Percentiles rank a stretch among this genome's conserved stretches.
These are phyloP conservation scores for Exophiala dermatitidis DNA, from an alignment of 2,329 filamentous ascomycete species.

Conservation along the genomic window DNA sequence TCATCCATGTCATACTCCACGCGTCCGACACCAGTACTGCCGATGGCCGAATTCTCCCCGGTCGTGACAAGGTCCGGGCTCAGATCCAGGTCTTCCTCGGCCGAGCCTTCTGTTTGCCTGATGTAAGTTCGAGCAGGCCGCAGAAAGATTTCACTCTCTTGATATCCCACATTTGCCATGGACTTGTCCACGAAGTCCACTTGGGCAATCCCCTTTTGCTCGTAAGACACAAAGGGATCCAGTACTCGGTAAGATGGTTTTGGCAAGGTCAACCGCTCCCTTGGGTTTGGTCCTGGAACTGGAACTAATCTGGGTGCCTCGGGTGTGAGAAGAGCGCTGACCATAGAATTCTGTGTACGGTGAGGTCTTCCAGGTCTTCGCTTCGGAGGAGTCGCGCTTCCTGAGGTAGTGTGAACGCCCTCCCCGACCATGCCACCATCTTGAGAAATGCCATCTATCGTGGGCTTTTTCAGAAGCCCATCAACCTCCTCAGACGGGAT, in stretches of 20 bases:
- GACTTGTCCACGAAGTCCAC: conserved; percentile 90
- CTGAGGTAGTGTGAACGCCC: conserved; percentile 78
- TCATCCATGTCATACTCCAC: conserved; percentile 99
- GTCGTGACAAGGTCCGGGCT: conserved; percentile 50
- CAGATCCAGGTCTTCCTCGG: conserved; percentile 57
- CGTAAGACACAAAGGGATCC: conserved; percentile 47
- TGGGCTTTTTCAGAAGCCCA: conserved; percentile 49
- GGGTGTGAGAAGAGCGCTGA: conserved; percentile 53
- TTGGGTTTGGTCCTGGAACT: conserved; percentile 44
- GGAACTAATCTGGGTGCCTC: conserved; percentile 48
- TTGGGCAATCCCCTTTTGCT: conserved; percentile 77
- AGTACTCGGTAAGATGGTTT: conserved; percentile 43
- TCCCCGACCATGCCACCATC: conserved; percentile 13
- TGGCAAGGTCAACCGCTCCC: conserved; percentile 43
- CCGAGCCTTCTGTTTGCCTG: conserved; percentile 53
- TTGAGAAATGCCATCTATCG: conserved; percentile 22
- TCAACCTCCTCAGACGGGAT: conserved; percentile 82
- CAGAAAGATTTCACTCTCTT: conserved; percentile 84
- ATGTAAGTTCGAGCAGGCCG: conserved; percentile 67
- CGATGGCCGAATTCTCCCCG: conserved; percentile 49
- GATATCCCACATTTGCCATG: conserved; percentile 93
- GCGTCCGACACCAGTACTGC: conserved; percentile 57
- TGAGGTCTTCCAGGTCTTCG: conserved; percentile 58
- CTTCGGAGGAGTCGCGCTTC: conserved; percentile 65
- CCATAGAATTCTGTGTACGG: conserved; percentile 55